A percentile compares a stretch with the other conserved stretches of the same genome.
Evolutionary conservation across 2,329 filamentous ascomycete species (phyloP).

Genomic region (Rachicladosporium sp.): DNA sequence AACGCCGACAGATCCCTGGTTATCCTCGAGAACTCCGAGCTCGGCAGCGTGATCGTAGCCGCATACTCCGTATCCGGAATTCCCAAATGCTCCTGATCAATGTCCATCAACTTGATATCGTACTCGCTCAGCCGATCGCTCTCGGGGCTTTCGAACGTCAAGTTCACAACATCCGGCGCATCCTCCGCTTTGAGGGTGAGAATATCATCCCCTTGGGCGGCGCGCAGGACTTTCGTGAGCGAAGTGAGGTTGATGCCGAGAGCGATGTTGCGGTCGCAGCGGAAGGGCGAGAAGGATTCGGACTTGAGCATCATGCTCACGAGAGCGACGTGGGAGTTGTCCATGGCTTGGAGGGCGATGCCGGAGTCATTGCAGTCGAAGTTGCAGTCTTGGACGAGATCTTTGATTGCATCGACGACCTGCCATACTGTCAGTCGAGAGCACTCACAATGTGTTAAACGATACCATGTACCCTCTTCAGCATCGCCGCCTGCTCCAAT

Average conservation of each 20-base stretch:
- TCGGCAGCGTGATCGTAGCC: slow-evolving; percentile 79
- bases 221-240: slow-evolving; percentile 91
- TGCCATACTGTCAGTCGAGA: slow-evolving; percentile 28
- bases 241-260: slow-evolving; percentile 95
- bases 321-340: slow-evolving; percentile 97
- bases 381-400: slow-evolving; percentile 98
- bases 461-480: slow-evolving; percentile 67
- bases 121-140: slow-evolving; percentile 94
- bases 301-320: slow-evolving; percentile 98
- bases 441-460: too few species aligned
- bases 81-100: slow-evolving; percentile 97
- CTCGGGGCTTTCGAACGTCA: slow-evolving; percentile 83
- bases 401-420: slow-evolving; percentile 98
- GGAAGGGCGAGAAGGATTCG: slow-evolving; percentile 86
- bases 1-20: slow-evolving; percentile 82
- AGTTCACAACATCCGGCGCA: slow-evolving; percentile 85
- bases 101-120: slow-evolving; percentile 99
- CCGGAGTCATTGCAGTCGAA: slow-evolving; percentile 99
- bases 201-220: slow-evolving; percentile 86
- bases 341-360: slow-evolving; percentile 97
- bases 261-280: slow-evolving; percentile 94
- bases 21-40: slow-evolving; percentile 84
- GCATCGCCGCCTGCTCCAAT: slow-evolving; percentile 80
- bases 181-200: slow-evolving; percentile 97
- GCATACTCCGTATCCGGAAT: slow-evolving; percentile 99